Evolutionary conservation across 352 stramenopile genomes (phyloP), one percentile per base, ranked within the genome.

Genomic region (Phytophthora kernoviae): DNA sequence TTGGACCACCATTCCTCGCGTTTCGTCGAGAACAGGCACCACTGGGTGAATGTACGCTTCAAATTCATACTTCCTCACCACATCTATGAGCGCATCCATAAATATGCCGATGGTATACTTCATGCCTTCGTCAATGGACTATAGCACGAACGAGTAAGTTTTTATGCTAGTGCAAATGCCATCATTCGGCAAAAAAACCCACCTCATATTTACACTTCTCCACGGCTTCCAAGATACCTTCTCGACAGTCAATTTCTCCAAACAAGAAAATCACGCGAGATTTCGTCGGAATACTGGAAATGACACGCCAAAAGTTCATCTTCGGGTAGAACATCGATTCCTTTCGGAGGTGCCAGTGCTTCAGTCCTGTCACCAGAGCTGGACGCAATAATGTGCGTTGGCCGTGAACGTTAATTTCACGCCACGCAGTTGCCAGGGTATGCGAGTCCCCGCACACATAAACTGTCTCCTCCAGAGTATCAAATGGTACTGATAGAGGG

Each of bases 241-340:
- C 94, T 11, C 96, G 79, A 59, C 94, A 98, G 58, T 99, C 96
- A 53, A 99, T 98, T 69, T 99, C 96, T 27, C 96, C 94, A 69
- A 98, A 90, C 34, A 97, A 79, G 37, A 98, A 92, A 18, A 98
- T 68, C 6, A 99, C 88, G 4, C 68, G 72, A 2, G 88, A 75
- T 10, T 72, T 65, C 1, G 14, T 61, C 7, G 88, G 88, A 14
- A 95, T 75, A 10, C 65, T 70, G 1, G 68, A 34, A 14, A 94
- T 52, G 2, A 90, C 77, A 27, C 73, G 76, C 75, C 79, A 92
- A 48, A 98, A 96, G 63, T 98, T 96, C 18, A 78, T 62, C 62
- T 98, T 96, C 1, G 96, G 94, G 70, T 98, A 98, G 54, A 98
- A 98, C 6, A 65, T 69, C 6, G 82, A 90, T 15, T 91, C 79